phyloP scores from a whole-genome alignment of 2,329 filamentous ascomycete species.

The Cladorrhinum sp. region DNA sequence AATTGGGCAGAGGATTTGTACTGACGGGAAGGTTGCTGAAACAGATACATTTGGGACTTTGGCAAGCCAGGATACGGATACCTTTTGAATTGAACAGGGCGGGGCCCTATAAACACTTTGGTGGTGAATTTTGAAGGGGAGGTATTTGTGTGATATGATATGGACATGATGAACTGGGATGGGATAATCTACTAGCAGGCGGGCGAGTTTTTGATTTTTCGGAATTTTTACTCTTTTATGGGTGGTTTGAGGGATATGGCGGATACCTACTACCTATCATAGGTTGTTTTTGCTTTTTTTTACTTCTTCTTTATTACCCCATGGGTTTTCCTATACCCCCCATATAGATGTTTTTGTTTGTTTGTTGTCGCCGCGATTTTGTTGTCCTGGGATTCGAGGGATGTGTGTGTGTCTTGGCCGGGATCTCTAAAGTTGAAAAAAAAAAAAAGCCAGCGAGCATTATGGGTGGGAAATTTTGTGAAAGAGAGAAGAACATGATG shows the following conservation, averaged over 20 bases:
- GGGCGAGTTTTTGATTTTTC: background rate
- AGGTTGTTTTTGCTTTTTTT: background rate
- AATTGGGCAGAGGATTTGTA: background rate
- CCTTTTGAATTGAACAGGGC: slow-evolving; percentile 40
- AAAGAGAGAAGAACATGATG: too few relatives aligned
- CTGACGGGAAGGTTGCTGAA: background rate
- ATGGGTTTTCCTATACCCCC: too few relatives aligned
- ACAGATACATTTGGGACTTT: slow-evolving; percentile 54
- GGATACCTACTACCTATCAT: background rate
- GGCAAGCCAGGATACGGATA: slow-evolving; percentile 52
- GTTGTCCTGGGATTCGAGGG: too few relatives aligned
- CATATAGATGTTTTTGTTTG: too few relatives aligned
- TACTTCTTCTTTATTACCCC: too few relatives aligned
- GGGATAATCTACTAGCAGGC: background rate
- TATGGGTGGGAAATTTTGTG: too few relatives aligned
- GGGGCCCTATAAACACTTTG: slow-evolving; percentile 11
- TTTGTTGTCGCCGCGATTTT: too few relatives aligned
- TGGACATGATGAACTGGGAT: background rate
- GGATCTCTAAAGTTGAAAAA: too few relatives aligned
- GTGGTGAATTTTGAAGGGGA: background rate
- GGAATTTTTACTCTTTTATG: background rate
- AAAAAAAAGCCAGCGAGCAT: too few relatives aligned
- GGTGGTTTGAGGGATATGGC: background rate
- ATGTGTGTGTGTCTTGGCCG: too few relatives aligned
- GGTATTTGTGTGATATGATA: background rate